These are phyloP conservation scores for Nakataea oryzae DNA, from an alignment of 2,329 filamentous ascomycete species.

Conservation along the genomic window DNA sequence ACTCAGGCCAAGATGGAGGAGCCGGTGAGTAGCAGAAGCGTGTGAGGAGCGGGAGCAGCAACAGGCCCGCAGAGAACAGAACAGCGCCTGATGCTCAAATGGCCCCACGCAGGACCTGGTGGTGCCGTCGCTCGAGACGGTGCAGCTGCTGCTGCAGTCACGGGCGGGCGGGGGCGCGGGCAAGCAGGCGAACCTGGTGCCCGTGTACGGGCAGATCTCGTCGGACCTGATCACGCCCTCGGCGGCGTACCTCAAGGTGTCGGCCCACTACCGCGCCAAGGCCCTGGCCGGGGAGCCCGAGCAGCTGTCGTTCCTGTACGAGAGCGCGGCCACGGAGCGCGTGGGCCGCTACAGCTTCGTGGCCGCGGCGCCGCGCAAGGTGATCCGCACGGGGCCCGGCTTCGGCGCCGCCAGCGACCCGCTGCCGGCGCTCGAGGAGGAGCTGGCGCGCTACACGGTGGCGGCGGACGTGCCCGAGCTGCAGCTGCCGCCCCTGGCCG, in stretches of 20 bases:
- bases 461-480: conserved; percentile 68
- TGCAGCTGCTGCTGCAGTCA: conserved; percentile 8
- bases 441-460: conserved; percentile 69
- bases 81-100: not conserved
- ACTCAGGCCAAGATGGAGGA: not conserved
- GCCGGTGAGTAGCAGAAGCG: not conserved
- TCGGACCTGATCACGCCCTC: conserved; percentile 92
- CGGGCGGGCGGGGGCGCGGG: conserved; percentile 1
- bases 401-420: conserved; percentile 81
- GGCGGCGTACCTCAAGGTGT: conserved; percentile 88
- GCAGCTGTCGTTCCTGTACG: conserved; percentile 71
- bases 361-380: conserved; percentile 59
- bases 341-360: conserved; percentile 95
- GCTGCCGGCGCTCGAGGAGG: conserved; percentile 68
- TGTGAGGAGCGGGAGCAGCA: not conserved
- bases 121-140: conserved; percentile 15
- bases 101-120: conserved; percentile 10
- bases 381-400: conserved; percentile 78
- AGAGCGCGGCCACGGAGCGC: conserved; percentile 83
- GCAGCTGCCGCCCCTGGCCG: conserved; percentile 74
- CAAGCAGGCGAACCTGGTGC: conserved; percentile 11
- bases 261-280: conserved; percentile 48
- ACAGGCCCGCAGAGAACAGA: not conserved
- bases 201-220: conserved; percentile 15
- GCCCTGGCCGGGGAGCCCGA: conserved; percentile 30